Percentiles rank a stretch among this genome's conserved stretches.
phyloP scores from a whole-genome alignment of 2,329 filamentous ascomycete species.

The Pezicula carpinea region DNA sequence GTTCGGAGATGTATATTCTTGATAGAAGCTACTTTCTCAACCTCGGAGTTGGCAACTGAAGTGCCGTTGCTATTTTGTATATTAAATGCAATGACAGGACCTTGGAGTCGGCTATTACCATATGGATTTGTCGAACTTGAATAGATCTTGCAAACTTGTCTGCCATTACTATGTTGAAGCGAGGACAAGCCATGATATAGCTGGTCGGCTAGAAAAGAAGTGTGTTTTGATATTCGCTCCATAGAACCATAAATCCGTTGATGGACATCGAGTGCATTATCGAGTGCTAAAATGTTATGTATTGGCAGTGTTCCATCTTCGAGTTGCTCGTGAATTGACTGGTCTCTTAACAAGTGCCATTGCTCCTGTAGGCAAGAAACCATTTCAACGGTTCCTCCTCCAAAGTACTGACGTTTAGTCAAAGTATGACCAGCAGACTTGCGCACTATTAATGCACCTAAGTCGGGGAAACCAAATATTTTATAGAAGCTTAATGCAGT shows the following conservation, averaged over 20 bases:
- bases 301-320: slow-evolving; percentile 92
- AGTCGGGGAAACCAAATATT: slow-evolving; percentile 93
- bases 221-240: slow-evolving; percentile 65
- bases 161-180: slow-evolving; percentile 62
- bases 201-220: slow-evolving; percentile 55
- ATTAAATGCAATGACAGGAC: slow-evolving; percentile 82
- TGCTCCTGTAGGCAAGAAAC: slow-evolving; percentile 71
- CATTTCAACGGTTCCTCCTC: slow-evolving; percentile 90
- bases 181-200: slow-evolving; percentile 53
- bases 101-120: slow-evolving; percentile 35
- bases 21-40: slow-evolving; percentile 80
- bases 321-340: slow-evolving; percentile 70
- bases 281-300: slow-evolving; percentile 82
- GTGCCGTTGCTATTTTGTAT: slow-evolving; percentile 62
- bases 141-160: slow-evolving; percentile 25
- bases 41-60: slow-evolving; percentile 74
- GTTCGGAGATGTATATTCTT: slow-evolving; percentile 80
- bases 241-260: slow-evolving; percentile 66
- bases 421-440: slow-evolving; percentile 64
- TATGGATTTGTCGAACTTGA: slow-evolving; percentile 17
- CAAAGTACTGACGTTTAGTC: slow-evolving; percentile 73
- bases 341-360: slow-evolving; percentile 76
- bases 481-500: slow-evolving; percentile 88
- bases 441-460: slow-evolving; percentile 79
- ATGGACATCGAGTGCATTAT: slow-evolving; percentile 68